Conservation (phyloP, 2,329 filamentous ascomycete genomes). For the Acephala macrosclerotiorum region DNA sequence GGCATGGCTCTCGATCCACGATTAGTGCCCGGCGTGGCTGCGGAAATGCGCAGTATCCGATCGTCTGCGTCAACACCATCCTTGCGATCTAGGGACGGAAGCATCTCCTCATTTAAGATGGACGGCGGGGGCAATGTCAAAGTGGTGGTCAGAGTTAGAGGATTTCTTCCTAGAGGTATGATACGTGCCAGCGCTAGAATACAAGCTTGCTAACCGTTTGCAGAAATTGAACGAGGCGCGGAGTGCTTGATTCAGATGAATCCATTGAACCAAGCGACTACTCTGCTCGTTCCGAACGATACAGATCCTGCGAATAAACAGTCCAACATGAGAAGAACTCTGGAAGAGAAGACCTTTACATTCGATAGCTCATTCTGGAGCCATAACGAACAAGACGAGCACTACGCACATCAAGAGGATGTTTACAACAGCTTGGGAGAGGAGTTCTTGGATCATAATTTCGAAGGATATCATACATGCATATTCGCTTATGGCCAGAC, state of each 20-base stretch:
- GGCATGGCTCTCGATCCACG: slow-evolving; percentile 51
- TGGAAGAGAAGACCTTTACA: slow-evolving; percentile 90
- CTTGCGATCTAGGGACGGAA: slow-evolving; percentile 74
- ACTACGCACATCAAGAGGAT: slow-evolving; percentile 92
- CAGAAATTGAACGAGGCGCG: slow-evolving; percentile 82
- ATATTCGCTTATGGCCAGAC: slow-evolving; percentile 99
- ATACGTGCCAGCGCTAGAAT: background rate
- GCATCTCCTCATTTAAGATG: slow-evolving; percentile 52
- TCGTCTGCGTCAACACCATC: slow-evolving; percentile 83
- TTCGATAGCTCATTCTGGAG: slow-evolving; percentile 99
- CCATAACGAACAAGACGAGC: slow-evolving; percentile 76
- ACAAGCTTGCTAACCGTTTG: slow-evolving; percentile 6
- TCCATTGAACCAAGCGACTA: slow-evolving; percentile 84
- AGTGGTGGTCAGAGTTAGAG: slow-evolving; percentile 82
- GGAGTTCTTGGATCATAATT: slow-evolving; percentile 98
- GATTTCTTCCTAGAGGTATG: slow-evolving; percentile 79
- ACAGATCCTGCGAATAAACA: slow-evolving; percentile 61
- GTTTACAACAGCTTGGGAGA: slow-evolving; percentile 94
- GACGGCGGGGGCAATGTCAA: slow-evolving; percentile 76
- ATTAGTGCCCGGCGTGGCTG: slow-evolving; percentile 53
- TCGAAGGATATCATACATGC: slow-evolving; percentile 98
- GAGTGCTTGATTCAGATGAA: slow-evolving; percentile 93
- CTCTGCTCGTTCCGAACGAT: slow-evolving; percentile 72
- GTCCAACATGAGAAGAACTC: slow-evolving; percentile 72
- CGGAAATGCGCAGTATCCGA: slow-evolving; percentile 50